Conservation (phyloP, 164 flowering plant species). For the Berberis thunbergii region DNA sequence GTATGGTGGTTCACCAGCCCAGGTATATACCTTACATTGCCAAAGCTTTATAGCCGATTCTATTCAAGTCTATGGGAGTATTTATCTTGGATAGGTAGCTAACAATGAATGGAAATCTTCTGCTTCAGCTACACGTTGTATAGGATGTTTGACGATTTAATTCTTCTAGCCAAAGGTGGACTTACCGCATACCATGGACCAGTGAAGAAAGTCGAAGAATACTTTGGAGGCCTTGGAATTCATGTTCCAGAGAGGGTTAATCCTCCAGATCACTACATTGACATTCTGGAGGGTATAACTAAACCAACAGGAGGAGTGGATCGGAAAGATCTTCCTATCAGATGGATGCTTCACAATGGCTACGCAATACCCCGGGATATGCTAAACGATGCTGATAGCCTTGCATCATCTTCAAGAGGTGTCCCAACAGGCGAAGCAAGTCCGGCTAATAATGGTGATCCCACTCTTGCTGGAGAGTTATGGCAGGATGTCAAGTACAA, state of each 20-base stretch:
- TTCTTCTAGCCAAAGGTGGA: constrained; percentile 97
- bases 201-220: constrained; percentile 90
- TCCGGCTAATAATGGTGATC: constrained; percentile 21
- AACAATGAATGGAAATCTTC: constrained; percentile 4
- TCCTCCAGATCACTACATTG: constrained; percentile 93
- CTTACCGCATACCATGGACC: constrained; percentile 87
- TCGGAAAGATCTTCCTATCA: constrained; percentile 68
- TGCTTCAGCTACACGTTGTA: constrained; percentile 75
- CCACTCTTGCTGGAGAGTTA: constrained; percentile 73
- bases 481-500: constrained; percentile 69
- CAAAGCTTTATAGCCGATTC: neutral
- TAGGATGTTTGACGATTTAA: constrained; percentile 95
- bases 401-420: constrained; percentile 26
- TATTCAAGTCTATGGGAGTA: neutral
- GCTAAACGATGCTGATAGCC: constrained; percentile 39
- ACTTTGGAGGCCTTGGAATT: constrained; percentile 75
- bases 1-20: constrained; percentile 97
- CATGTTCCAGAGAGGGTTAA: constrained; percentile 84
- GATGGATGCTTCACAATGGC: constrained; percentile 97
- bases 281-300: constrained; percentile 84
- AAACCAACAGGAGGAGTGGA: constrained; percentile 46
- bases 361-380: constrained; percentile 82
- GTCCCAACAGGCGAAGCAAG: constrained; percentile 16
- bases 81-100: neutral
- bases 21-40: constrained; percentile 39